Conservation (phyloP, 805 yeast species). For the Metschnikowia aberdeeniae region DNA sequence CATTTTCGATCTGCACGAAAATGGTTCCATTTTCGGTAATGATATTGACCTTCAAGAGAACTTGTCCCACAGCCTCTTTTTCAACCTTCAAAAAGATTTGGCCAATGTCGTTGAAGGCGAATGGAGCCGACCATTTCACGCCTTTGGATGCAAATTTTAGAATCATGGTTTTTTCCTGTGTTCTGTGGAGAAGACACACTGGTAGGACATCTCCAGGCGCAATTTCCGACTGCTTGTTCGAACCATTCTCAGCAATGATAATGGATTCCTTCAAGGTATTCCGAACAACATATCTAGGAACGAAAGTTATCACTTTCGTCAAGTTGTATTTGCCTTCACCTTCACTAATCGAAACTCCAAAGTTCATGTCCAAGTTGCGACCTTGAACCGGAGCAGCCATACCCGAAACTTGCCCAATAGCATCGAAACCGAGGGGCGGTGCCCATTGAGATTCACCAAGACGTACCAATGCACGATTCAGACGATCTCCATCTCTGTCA, state of each 20-base stretch:
- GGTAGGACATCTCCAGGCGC: constrained; percentile 50
- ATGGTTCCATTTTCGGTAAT: constrained; percentile 77
- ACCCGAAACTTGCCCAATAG: constrained; percentile 77
- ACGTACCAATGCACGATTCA: constrained; percentile 61
- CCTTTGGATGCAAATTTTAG: constrained; percentile 54
- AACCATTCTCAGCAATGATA: constrained; percentile 64
- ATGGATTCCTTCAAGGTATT: constrained; percentile 58
- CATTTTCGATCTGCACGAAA: constrained; percentile 69
- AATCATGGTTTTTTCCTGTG: constrained; percentile 55
- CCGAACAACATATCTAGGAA: constrained; percentile 77
- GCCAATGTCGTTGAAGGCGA: constrained; percentile 80
- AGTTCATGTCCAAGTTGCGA: constrained; percentile 56
- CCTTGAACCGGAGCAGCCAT: constrained; percentile 44
- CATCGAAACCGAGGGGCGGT: constrained; percentile 75
- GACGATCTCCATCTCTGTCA: constrained; percentile 50
- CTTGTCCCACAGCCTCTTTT: constrained; percentile 62
- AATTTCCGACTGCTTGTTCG: constrained; percentile 47
- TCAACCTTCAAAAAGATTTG: constrained; percentile 68
- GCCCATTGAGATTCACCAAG: constrained; percentile 73
- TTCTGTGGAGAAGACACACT: constrained; percentile 57
- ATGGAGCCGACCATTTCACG: constrained; percentile 83
- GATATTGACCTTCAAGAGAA: constrained; percentile 67
- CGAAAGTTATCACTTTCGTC: constrained; percentile 70
- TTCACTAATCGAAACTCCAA: constrained; percentile 73
- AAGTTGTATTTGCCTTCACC: constrained; percentile 81